These are phyloP conservation scores for Cladosporium velox DNA, from an alignment of 2,329 filamentous ascomycete species.

Conservation along the genomic window DNA sequence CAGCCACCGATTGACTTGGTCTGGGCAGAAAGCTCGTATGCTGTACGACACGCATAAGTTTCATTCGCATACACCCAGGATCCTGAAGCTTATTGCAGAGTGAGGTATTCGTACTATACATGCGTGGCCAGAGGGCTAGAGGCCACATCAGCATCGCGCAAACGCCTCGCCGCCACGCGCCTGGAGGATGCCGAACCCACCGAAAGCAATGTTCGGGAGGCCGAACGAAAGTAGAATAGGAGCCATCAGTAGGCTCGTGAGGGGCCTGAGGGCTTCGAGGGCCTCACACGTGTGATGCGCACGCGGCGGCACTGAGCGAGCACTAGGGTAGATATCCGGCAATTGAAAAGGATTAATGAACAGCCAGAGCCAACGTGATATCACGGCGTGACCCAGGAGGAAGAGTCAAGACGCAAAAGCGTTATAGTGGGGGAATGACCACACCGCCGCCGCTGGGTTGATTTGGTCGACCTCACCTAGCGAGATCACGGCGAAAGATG, in stretches of 20 bases:
- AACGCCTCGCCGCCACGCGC: constrained; percentile 12
- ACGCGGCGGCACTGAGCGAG: constrained; percentile 3
- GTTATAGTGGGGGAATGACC: constrained; percentile 7
- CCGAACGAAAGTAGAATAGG: constrained; percentile 10
- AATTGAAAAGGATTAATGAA: neutral
- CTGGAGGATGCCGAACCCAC: constrained; percentile 8
- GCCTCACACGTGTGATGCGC: neutral
- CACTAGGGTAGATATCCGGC: neutral
- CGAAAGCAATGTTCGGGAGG: neutral
- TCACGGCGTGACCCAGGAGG: constrained; percentile 1
- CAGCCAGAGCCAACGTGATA: constrained; percentile 6
- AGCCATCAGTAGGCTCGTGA: neutral
- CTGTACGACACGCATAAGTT: constrained; percentile 10
- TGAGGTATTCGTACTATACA: constrained; percentile 7
- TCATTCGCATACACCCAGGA: neutral
- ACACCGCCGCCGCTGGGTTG: constrained; percentile 1
- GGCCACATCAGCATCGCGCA: neutral
- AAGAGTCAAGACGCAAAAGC: neutral
- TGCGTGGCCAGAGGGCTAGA: neutral
- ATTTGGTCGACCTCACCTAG: constrained; percentile 3
- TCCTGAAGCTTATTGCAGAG: constrained; percentile 10
- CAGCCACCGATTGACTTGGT: constrained; percentile 18
- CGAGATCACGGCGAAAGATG: neutral
- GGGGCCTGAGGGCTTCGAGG: neutral
- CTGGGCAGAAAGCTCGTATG: constrained; percentile 13